phyloP scores from a whole-genome alignment of 129 eudicot genomes.

The Smallanthus sonchifolius region DNA sequence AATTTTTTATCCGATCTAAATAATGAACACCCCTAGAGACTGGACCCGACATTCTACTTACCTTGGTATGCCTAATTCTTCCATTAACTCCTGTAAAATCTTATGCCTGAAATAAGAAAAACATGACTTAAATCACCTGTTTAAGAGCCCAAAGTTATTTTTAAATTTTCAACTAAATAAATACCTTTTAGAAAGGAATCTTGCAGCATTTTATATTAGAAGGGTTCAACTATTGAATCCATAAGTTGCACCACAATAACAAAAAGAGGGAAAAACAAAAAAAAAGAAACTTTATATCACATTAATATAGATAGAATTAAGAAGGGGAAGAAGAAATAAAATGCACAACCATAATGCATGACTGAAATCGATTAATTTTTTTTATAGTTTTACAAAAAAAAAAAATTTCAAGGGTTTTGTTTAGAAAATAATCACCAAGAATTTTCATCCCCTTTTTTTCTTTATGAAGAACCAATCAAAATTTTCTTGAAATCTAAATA shows the following conservation, averaged over 20 bases:
- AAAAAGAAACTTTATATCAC: neutral
- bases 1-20: no score
- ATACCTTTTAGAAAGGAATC: no score
- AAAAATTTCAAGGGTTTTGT: neutral
- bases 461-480: neutral
- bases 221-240: constrained; percentile 73
- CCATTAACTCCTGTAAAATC: no score
- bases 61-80: no score
- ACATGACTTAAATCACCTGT: no score
- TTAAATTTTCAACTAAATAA: no score
- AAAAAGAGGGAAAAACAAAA: neutral
- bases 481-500: neutral
- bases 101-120: no score
- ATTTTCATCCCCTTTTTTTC: neutral
- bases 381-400: neutral
- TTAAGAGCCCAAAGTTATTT: no score
- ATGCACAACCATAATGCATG: neutral
- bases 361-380: no score
- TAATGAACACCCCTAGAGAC: no score
- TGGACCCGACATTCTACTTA: no score
- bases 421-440: neutral
- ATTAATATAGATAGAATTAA: neutral
- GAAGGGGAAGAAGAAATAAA: constrained; percentile 15
- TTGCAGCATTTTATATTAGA: no score
- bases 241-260: constrained; percentile 59